phyloP scores from a whole-genome alignment of 768 basidiomycete genomes.

The Lentinula aciculospora region DNA sequence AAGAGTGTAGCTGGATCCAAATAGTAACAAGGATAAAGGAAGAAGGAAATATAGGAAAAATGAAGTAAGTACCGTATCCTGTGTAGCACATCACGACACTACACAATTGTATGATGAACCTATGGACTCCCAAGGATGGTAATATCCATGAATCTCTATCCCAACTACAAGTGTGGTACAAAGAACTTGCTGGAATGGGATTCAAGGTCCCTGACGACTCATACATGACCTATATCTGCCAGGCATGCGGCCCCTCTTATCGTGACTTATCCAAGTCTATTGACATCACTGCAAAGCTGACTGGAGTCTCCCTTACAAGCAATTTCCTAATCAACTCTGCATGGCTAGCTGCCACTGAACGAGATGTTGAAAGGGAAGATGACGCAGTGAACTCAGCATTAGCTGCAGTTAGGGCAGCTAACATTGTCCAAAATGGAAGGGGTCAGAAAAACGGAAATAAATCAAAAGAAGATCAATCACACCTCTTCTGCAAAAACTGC shows the following conservation, averaged over 20 bases:
- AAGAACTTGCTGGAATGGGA: slow-evolving; percentile 5
- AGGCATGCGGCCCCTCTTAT: not conserved
- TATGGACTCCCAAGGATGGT: slow-evolving; percentile 12
- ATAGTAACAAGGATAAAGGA: too few relatives aligned
- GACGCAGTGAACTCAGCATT: not conserved
- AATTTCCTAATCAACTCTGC: not conserved
- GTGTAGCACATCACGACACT: too few relatives aligned
- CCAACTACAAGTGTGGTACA: slow-evolving; percentile 24
- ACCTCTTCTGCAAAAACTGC: not conserved
- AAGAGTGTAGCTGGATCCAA: too few relatives aligned
- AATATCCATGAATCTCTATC: slow-evolving; percentile 8
- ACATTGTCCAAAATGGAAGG: not conserved
- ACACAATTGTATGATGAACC: slow-evolving; percentile 15
- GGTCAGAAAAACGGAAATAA: not conserved
- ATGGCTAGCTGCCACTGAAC: not conserved
- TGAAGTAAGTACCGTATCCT: too few relatives aligned
- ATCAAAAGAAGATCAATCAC: not conserved
- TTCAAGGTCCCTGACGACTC: not conserved
- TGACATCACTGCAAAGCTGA: not conserved
- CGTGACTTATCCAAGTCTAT: not conserved
- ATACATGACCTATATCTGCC: slow-evolving; percentile 10
- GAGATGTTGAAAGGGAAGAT: not conserved
- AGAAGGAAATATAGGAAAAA: too few relatives aligned
- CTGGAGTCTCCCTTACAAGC: not conserved
- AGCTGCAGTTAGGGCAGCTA: not conserved